Evolutionary conservation across 2,329 filamentous ascomycete genomes (phyloP), one percentile per base, ranked within the genome.

Genomic region (Fusarium tuaranense): DNA sequence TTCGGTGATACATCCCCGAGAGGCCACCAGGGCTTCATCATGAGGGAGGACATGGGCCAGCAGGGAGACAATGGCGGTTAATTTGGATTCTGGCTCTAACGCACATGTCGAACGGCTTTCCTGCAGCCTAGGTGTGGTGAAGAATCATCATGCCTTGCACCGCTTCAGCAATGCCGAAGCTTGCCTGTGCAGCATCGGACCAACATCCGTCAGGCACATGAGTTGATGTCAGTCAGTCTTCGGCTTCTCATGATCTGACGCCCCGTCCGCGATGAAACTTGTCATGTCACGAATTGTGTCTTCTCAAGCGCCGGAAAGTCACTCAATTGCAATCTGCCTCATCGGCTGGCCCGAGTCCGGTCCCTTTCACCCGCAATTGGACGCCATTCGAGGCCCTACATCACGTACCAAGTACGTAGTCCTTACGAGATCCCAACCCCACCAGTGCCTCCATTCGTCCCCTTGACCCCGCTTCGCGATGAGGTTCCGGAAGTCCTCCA

Each of bases 1-100:
- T 34, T 74, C 75, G 75, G 75, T 61, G 64, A 76, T 76, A 53
- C 57, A 77, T 74, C 65, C 58, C 75, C 75, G 75, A 65, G 51
- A 62, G 53, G 10, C 25, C 46, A 48, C 58, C 63, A 39, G 41
- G 48, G 36, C 61, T 53, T 72, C 58, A 65, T 68, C 53, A 75
- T 73, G 69, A 38, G 22, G 63, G 38, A 32, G 59, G 60, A 75
- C 55, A 53, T 51, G 62, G 61, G 65, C 57, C 46, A 48, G 53
- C 73, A 68, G 72, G 41, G 60, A 63, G 72, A 36, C 61, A 73
- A 63, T 71, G 61, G 64, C 32, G 16, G n/a, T 30, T 63, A 30
- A 36, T 27, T 41, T 32, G 7, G 63, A 20, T 63, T 63, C 25
- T 41, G 57, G 27, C 68, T 13, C 22, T 25, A 12, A 16, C 57